A percentile compares a stretch with the other conserved stretches of the same genome.
Evolutionary conservation across 352 stramenopile genomes (phyloP).

Genomic region (Phytopythium kandeliae): DNA sequence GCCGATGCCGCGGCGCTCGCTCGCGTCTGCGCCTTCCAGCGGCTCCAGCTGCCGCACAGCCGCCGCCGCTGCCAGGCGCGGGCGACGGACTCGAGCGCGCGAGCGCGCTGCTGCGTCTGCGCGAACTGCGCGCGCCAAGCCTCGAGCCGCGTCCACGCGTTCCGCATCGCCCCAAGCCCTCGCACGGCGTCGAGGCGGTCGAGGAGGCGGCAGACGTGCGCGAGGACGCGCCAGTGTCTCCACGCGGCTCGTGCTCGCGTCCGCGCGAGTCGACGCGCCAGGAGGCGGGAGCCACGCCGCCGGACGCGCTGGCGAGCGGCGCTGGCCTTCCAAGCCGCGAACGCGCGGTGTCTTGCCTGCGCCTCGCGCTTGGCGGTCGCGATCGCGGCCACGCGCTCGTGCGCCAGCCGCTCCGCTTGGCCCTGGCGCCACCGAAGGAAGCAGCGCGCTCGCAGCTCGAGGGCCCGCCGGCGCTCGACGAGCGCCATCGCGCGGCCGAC

Average conservation of each 20-base stretch:
- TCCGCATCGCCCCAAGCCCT: neutral
- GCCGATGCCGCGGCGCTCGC: neutral
- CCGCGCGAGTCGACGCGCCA: neutral
- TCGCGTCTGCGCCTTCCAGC: neutral
- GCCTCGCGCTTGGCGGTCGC: neutral
- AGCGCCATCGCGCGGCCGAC: too few species aligned
- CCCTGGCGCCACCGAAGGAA: neutral
- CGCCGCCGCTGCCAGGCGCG: constrained; percentile 1
- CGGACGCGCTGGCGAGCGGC: neutral
- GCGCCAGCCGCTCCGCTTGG: neutral
- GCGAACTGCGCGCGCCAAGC: neutral
- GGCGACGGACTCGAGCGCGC: neutral
- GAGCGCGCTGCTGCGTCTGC: neutral
- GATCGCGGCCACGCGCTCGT: neutral
- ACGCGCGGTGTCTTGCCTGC: neutral
- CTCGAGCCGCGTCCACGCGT: neutral
- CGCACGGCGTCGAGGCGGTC: neutral
- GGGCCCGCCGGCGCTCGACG: neutral
- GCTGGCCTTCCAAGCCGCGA: neutral
- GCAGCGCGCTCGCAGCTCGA: neutral
- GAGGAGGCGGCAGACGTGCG: neutral
- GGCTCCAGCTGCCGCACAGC: neutral
- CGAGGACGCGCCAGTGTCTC: neutral
- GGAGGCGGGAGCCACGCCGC: neutral
- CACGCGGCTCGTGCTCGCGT: neutral